Conservation (phyloP, 768 basidiomycete genomes). For the Mycena vulgaris region DNA sequence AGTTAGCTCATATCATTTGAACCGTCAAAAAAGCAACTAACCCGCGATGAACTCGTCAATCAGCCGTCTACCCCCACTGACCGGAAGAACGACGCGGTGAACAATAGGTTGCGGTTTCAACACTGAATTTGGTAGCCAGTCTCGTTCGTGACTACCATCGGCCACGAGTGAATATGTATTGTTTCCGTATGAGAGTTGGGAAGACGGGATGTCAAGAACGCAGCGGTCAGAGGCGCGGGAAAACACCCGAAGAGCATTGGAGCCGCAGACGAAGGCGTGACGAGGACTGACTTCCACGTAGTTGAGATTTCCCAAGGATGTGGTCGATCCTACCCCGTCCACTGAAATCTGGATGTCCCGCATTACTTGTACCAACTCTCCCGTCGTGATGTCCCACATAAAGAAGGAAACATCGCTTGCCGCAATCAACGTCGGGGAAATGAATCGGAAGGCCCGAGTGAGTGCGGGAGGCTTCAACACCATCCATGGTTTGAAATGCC, state of each 20-base stretch:
- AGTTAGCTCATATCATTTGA: not conserved
- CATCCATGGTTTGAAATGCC: conserved; percentile 77
- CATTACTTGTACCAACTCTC: conserved; percentile 64
- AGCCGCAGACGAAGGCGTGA: conserved; percentile 74
- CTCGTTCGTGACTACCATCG: conserved; percentile 14
- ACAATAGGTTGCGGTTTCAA: conserved; percentile 27
- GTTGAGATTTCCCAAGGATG: conserved; percentile 57
- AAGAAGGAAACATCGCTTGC: conserved; percentile 62
- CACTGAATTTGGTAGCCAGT: conserved; percentile 22
- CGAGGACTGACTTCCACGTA: conserved; percentile 75
- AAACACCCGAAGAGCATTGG: conserved; percentile 65
- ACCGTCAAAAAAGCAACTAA: conserved; percentile 37
- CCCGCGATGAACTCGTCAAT: conserved; percentile 67
- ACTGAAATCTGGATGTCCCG: conserved; percentile 51
- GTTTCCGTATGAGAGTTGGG: conserved; percentile 50
- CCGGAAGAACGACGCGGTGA: conserved; percentile 8
- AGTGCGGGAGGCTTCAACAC: conserved; percentile 62
- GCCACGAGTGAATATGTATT: conserved; percentile 51
- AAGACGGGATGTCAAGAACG: conserved; percentile 60
- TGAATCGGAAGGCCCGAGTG: conserved; percentile 74
- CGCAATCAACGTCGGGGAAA: conserved; percentile 76
- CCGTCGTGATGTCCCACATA: conserved; percentile 75
- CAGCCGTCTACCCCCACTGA: conserved; percentile 23
- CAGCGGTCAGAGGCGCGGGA: conserved; percentile 61
- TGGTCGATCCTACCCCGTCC: conserved; percentile 15